Conservation (phyloP, 2,329 filamentous ascomycete species). For the Stylonectria norvegica region DNA sequence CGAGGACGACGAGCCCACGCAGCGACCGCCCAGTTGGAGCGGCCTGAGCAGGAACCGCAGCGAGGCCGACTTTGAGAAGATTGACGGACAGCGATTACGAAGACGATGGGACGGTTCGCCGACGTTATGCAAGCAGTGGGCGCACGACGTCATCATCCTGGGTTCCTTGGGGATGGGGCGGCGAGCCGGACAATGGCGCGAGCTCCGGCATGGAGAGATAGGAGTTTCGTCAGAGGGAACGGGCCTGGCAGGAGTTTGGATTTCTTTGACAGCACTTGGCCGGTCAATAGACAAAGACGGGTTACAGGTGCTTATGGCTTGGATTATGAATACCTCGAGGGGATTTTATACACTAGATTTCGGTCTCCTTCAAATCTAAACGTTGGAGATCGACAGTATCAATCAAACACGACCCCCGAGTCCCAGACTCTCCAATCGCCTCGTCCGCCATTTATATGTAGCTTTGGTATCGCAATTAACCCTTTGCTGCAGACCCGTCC, state of each 20-base stretch:
- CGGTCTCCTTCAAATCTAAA: no score
- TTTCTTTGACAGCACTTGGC: no score
- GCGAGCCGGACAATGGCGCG: constrained; percentile 13
- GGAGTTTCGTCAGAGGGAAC: constrained; percentile 17
- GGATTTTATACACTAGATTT: no score
- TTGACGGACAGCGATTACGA: constrained; percentile 70
- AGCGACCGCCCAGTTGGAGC: constrained; percentile 47
- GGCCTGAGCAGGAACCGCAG: constrained; percentile 76
- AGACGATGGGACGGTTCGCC: constrained; percentile 42
- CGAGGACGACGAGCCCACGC: constrained; percentile 33
- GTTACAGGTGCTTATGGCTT: constrained; percentile 14
- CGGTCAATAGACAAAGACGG: no score
- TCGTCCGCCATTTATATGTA: no score
- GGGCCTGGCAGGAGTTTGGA: constrained; percentile 29
- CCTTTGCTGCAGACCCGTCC: no score
- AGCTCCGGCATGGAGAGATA: constrained; percentile 42
- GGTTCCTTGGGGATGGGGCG: constrained; percentile 49
- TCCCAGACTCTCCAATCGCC: no score
- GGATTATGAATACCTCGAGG: no score
- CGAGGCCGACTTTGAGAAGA: constrained; percentile 86
- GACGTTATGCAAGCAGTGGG: constrained; percentile 23
- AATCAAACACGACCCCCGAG: no score
- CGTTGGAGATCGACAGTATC: no score
- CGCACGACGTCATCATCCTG: constrained; percentile 38
- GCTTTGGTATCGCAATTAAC: no score